A percentile compares a stretch with the other conserved stretches of the same genome.
These are phyloP conservation scores for Acrocalymma vagum DNA, from an alignment of 2,329 filamentous ascomycete genomes.

Conservation along the genomic window DNA sequence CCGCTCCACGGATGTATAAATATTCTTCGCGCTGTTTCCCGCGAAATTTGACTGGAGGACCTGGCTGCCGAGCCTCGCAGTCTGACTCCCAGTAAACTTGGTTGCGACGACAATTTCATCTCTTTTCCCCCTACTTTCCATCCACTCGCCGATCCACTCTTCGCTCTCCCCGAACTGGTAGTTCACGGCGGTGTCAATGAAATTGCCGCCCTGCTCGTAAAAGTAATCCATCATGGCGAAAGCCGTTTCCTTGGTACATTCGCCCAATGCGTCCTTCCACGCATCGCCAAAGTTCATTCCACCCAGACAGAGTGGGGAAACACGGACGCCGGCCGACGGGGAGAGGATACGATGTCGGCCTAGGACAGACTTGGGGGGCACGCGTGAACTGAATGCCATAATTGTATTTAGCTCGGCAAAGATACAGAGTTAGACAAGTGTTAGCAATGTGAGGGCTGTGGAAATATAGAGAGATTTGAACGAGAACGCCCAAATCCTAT, in stretches of 20 bases:
- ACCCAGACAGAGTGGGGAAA: constrained; percentile 60
- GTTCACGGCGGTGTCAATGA: constrained; percentile 69
- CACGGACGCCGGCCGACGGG: constrained; percentile 58
- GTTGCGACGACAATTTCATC: constrained; percentile 53
- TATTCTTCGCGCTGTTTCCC: constrained; percentile 34
- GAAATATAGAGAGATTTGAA: too few species aligned
- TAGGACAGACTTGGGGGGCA: constrained; percentile 40
- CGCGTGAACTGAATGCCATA: constrained; percentile 13
- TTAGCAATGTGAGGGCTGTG: too few species aligned
- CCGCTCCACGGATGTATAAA: constrained; percentile 27
- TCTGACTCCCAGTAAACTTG: constrained; percentile 36
- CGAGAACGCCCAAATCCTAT: too few species aligned
- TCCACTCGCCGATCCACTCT: constrained; percentile 54
- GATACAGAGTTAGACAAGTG: too few species aligned
- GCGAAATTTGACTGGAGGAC: constrained; percentile 30
- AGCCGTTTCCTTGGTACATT: constrained; percentile 69
- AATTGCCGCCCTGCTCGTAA: constrained; percentile 73
- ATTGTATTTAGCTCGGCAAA: too few species aligned
- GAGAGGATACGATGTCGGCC: constrained; percentile 60
- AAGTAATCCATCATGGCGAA: constrained; percentile 74
- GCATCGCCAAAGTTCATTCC: constrained; percentile 60
- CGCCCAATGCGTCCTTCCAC: constrained; percentile 46
- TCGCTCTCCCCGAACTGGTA: constrained; percentile 53
- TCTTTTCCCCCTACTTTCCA: constrained; percentile 44
- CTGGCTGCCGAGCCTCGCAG: constrained; percentile 12